Evolutionary conservation across 2,329 filamentous ascomycete genomes (phyloP).

Genomic region (Phyllosticta citribraziliensis): DNA sequence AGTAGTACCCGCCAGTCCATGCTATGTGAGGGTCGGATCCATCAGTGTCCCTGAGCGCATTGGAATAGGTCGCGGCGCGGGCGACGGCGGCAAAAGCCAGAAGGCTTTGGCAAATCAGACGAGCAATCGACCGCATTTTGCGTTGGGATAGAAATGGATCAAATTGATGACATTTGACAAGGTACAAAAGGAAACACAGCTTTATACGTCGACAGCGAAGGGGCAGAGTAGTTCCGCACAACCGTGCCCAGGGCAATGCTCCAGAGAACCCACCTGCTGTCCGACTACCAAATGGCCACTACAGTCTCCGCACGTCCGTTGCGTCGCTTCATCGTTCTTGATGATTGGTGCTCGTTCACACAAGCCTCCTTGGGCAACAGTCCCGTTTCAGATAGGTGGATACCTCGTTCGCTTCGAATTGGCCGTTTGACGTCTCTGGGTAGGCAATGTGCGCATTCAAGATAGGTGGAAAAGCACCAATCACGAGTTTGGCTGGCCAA

Average conservation of each 20-base stretch:
- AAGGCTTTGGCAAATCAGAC: conserved; percentile 5
- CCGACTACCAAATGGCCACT: background rate
- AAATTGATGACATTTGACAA: background rate
- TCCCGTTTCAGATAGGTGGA: background rate
- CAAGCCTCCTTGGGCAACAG: background rate
- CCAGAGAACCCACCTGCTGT: background rate
- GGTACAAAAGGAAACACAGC: background rate
- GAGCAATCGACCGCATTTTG: background rate
- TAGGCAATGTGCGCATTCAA: background rate
- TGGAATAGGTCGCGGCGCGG: conserved; percentile 36
- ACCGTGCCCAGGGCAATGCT: background rate
- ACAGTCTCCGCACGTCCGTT: background rate
- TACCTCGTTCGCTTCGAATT: background rate
- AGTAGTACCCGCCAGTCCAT: conserved; percentile 46
- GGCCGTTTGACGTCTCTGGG: background rate
- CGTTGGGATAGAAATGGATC: background rate
- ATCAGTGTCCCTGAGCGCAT: conserved; percentile 41
- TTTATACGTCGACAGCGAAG: background rate
- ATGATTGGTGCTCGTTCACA: background rate
- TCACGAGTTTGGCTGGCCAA: background rate
- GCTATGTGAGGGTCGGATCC: conserved; percentile 46
- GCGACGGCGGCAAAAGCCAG: conserved; percentile 13
- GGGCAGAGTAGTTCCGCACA: background rate
- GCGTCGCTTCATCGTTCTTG: background rate
- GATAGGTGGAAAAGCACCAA: background rate